Percentiles rank a stretch among this genome's conserved stretches.
phyloP scores from a whole-genome alignment of 257 asterid genomes.

The Penstemon newberryi region DNA sequence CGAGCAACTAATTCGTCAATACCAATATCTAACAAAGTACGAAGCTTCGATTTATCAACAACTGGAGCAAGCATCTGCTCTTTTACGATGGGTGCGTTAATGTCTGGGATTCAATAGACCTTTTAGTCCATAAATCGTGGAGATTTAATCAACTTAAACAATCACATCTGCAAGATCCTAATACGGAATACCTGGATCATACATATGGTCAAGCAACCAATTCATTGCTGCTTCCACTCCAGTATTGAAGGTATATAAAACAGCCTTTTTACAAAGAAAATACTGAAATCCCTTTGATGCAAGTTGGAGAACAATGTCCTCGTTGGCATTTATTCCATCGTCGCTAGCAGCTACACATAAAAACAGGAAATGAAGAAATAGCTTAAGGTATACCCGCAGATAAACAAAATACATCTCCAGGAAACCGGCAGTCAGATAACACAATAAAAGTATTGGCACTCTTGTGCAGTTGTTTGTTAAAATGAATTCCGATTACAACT shows the following conservation, averaged over 20 bases:
- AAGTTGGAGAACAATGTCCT: constrained; percentile 77
- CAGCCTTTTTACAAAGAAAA: constrained; percentile 93
- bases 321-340: constrained; percentile 48
- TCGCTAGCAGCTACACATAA: constrained; percentile 50
- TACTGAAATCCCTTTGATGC: constrained; percentile 77
- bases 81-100: constrained; percentile 66
- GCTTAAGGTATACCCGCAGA: not conserved
- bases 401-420: no score
- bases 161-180: constrained; percentile 23
- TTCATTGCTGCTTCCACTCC: constrained; percentile 96
- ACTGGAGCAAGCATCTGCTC: constrained; percentile 37
- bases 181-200: constrained; percentile 65
- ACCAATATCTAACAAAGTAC: constrained; percentile 78
- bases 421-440: no score
- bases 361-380: constrained; percentile 2
- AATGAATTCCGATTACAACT: constrained; percentile 3
- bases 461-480: not conserved
- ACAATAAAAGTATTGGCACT: not conserved
- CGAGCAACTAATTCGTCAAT: constrained; percentile 80
- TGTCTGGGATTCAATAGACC: constrained; percentile 42
- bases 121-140: constrained; percentile 16
- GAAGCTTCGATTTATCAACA: constrained; percentile 75
- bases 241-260: constrained; percentile 68
- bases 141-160: constrained; percentile 1
- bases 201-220: constrained; percentile 87